A percentile compares a stretch with the other conserved stretches of the same genome.
Conservation (phyloP, 2,329 filamentous ascomycete species). For the Pyrenophora teres region DNA sequence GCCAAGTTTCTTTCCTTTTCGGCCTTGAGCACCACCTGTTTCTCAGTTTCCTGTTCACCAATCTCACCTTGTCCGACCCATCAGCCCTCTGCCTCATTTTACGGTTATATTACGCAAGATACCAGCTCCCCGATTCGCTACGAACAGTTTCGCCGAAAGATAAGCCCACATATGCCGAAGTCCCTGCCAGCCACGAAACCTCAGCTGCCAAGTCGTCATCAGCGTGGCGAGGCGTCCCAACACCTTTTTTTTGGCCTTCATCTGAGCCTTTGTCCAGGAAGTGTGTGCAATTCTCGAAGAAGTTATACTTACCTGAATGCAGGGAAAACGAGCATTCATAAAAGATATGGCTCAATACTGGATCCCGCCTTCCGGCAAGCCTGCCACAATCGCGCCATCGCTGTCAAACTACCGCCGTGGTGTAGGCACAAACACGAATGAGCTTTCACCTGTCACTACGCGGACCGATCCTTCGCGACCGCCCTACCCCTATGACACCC, state of each 20-base stretch:
- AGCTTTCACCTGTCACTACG: conserved; percentile 42
- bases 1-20: conserved; percentile 9
- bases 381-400: conserved; percentile 77
- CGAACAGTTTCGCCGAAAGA: not conserved
- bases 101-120: not conserved
- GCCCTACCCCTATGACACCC: conserved; percentile 64
- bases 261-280: not conserved
- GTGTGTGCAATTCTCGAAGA: not conserved
- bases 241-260: not conserved
- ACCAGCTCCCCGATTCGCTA: not conserved
- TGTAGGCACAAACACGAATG: conserved; percentile 58
- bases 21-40: conserved; percentile 21
- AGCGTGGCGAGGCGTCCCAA: not conserved
- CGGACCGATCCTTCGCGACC: conserved; percentile 34
- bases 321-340: conserved; percentile 94
- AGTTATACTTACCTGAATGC: conserved; percentile 27
- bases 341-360: conserved; percentile 98
- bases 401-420: conserved; percentile 64
- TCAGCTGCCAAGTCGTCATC: not conserved
- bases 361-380: conserved; percentile 72
- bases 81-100: not conserved
- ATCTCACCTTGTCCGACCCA: not conserved
- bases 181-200: not conserved
- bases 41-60: not conserved
- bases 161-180: not conserved